A percentile compares a stretch with the other conserved stretches of the same genome.
Conservation (phyloP, 2,329 filamentous ascomycete genomes). For the Diaporthe sp. region DNA sequence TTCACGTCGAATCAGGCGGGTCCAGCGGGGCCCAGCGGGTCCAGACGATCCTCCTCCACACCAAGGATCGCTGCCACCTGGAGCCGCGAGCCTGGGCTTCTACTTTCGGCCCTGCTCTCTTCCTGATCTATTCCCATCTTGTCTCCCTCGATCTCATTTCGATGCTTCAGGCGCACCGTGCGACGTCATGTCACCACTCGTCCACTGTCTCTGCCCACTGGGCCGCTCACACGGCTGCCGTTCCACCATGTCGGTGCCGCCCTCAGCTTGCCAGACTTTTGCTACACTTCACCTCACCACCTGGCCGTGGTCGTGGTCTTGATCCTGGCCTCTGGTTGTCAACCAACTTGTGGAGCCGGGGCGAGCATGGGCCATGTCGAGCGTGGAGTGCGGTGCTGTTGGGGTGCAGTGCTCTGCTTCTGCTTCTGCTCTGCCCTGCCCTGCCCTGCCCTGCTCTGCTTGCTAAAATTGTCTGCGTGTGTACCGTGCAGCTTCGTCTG, state of each 20-base stretch:
- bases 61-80: slow-evolving; percentile 29
- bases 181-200: background rate
- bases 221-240: slow-evolving; percentile 32
- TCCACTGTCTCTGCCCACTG: background rate
- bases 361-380: background rate
- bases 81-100: slow-evolving; percentile 22
- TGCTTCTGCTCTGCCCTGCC: background rate
- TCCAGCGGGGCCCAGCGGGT: slow-evolving; percentile 20
- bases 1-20: slow-evolving; percentile 14
- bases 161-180: slow-evolving; percentile 9
- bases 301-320: slow-evolving; percentile 11
- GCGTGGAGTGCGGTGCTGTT: background rate
- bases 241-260: slow-evolving; percentile 35
- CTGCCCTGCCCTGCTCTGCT: background rate
- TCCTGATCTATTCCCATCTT: slow-evolving; percentile 33
- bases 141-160: slow-evolving; percentile 2
- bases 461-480: background rate
- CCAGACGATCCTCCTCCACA: slow-evolving; percentile 30
- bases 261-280: slow-evolving; percentile 13
- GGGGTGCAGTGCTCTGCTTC: background rate
- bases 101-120: slow-evolving; percentile 22
- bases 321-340: slow-evolving; percentile 14
- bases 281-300: slow-evolving; percentile 1
- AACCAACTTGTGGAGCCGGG: background rate
- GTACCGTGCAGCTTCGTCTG: background rate